phyloP scores from a whole-genome alignment of 345 rosid species.

The Citrus trifoliata region DNA sequence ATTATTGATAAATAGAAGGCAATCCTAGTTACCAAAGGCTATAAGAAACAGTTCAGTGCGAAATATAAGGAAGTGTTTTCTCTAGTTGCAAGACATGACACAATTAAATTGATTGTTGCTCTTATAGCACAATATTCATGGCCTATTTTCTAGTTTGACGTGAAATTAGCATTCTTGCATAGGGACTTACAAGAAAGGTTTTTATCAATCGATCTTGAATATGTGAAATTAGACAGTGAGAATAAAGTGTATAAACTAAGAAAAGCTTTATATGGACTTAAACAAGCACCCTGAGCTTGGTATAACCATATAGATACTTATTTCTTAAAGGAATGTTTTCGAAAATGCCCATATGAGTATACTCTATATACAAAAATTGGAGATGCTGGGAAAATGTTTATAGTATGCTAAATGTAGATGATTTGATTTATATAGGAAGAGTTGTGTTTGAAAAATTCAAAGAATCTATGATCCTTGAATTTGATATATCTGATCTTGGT shows the following conservation, averaged over 20 bases:
- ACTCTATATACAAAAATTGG: neutral
- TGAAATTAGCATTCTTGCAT: neutral
- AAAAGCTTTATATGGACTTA: neutral
- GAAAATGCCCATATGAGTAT: neutral
- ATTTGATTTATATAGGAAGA: neutral
- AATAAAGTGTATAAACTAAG: neutral
- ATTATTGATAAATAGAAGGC: too few species aligned
- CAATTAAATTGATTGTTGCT: too few species aligned
- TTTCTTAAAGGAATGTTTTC: neutral
- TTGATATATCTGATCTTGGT: neutral
- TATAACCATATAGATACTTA: neutral
- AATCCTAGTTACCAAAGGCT: too few species aligned
- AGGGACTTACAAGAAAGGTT: neutral
- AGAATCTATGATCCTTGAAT: neutral
- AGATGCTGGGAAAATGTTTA: neutral
- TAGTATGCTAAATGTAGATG: neutral
- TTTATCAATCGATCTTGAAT: neutral
- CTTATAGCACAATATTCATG: too few species aligned
- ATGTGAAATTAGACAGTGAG: neutral
- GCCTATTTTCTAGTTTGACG: too few species aligned
- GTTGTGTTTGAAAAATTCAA: neutral
- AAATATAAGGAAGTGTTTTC: too few species aligned
- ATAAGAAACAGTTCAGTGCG: accelerated
- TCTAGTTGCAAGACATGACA: too few species aligned
- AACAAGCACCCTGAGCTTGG: neutral